Evolutionary conservation across 352 stramenopile species (phyloP).

Genomic region (Phytopythium boreale): DNA sequence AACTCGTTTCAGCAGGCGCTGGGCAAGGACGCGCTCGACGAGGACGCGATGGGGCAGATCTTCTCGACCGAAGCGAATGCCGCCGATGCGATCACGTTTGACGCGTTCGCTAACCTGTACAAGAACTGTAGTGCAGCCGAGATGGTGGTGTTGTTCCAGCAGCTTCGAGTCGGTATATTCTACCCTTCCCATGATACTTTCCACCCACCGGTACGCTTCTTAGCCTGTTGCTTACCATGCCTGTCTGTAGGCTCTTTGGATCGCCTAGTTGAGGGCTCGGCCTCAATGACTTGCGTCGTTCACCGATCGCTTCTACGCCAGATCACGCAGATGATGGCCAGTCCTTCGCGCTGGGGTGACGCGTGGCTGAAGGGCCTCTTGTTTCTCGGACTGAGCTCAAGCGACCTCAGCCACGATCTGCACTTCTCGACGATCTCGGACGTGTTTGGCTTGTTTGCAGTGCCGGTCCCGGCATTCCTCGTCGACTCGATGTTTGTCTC

Average conservation of each 20-base stretch:
- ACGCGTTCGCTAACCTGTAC: conserved; percentile 38
- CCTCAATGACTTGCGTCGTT: conserved; percentile 24
- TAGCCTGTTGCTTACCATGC: neutral
- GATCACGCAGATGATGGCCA: conserved; percentile 23
- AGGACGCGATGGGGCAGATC: conserved; percentile 31
- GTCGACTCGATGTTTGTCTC: conserved; percentile 22
- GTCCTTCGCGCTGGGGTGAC: conserved; percentile 34
- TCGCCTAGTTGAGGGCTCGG: conserved; percentile 26
- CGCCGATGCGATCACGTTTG: conserved; percentile 20
- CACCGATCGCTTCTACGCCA: conserved; percentile 20
- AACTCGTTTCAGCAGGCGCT: conserved; percentile 59
- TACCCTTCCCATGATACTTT: neutral
- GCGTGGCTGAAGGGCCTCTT: conserved; percentile 29
- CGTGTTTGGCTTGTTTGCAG: conserved; percentile 13
- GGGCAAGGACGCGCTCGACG: conserved; percentile 32
- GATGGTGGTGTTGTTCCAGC: conserved; percentile 25
- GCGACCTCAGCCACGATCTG: conserved; percentile 37
- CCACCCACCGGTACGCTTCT: neutral
- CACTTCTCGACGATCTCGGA: conserved; percentile 23
- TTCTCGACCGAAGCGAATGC: conserved; percentile 21
- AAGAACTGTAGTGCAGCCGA: conserved; percentile 32
- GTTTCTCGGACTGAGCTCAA: conserved; percentile 26
- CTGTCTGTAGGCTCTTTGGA: conserved; percentile 29
- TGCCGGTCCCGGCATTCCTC: conserved; percentile 11
- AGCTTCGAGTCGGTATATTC: conserved; percentile 40